A percentile compares a stretch with the other conserved stretches of the same genome.
phyloP scores from a whole-genome alignment of 2,329 filamentous ascomycete species.

The Ascochyta clinopodiicola region DNA sequence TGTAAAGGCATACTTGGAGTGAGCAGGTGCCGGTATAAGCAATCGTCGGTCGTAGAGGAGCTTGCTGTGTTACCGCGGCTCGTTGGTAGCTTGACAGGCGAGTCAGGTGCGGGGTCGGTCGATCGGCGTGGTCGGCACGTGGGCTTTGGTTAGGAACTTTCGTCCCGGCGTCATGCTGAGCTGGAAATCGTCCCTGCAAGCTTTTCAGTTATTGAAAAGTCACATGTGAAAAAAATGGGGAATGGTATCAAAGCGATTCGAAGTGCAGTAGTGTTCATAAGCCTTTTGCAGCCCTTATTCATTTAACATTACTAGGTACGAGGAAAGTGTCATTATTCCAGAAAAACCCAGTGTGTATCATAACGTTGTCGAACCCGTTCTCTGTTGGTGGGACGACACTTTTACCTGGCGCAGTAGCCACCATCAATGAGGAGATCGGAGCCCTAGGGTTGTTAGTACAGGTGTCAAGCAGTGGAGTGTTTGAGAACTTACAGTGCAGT shows the following conservation, averaged over 20 bases:
- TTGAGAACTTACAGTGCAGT: constrained; percentile 68
- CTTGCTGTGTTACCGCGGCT: constrained; percentile 15
- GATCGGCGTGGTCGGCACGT: neutral
- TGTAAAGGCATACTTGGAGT: neutral
- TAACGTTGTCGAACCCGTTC: constrained; percentile 17
- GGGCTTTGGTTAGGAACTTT: neutral
- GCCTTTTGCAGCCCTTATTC: constrained; percentile 20
- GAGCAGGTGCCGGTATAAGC: neutral
- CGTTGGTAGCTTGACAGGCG: constrained; percentile 7
- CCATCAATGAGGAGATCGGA: constrained; percentile 78
- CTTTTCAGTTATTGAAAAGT: neutral
- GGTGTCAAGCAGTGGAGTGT: constrained; percentile 27
- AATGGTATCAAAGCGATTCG: neutral
- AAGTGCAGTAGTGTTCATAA: neutral
- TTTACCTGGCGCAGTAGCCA: constrained; percentile 63
- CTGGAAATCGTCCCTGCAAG: constrained; percentile 1
- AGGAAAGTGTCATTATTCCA: constrained; percentile 26
- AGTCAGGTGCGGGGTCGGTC: constrained; percentile 15
- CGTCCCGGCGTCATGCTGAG: constrained; percentile 1
- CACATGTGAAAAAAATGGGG: neutral
- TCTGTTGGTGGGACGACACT: constrained; percentile 27
- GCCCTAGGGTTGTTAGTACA: constrained; percentile 47
- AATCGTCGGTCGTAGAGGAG: neutral
- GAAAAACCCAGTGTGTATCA: constrained; percentile 18
- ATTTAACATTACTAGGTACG: constrained; percentile 28